Evolutionary conservation across 495 filamentous ascomycete genomes (phyloP), one percentile per base, ranked within the genome.

Genomic region (Schizothecium vesticola): DNA sequence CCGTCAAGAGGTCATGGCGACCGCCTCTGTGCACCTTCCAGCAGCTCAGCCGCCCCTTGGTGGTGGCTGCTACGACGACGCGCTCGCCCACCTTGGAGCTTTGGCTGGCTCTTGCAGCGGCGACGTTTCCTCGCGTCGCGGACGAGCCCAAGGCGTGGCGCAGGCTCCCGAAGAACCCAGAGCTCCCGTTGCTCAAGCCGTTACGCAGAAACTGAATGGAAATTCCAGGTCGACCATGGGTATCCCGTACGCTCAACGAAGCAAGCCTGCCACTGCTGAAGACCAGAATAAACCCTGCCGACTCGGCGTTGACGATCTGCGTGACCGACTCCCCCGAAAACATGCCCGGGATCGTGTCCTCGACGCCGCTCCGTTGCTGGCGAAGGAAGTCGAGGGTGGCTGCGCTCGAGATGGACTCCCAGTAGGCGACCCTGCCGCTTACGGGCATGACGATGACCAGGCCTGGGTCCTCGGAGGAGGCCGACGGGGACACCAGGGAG

Each of bases 21-120:
- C 93, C 93, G 43, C 91, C 89, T 77, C 93, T 90, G 73, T 92
- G 92, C 5, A 96, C 83, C 74, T 91, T 90, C 95, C 95, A 99
- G 12, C 89, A 84, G 67, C 95, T 89, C 16, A 99, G 77, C 29
- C 87, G 79, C 23, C 92, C 93, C 56, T 87, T 86, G 6, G 87
- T 83, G 12, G 92, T 93, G 29, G 87, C 88, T 67, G 93, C 86
- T 26, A 96, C 83, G 25, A 96, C 84, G 71, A 94, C 90, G 73
- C 94, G 88, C 78, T 98, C 93, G 5, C 94, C 94, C 73, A 92
- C 85, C 64, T 88, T 87, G 24, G 83, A 81, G 22, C 90, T 88
- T 51, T 80, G 82, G 29, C 90, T 89, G 1, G 91, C 86, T 64
- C 86, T 86, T 55, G 94, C 87, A 28, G 93, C 91, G 59, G 87